Conservation (phyloP, 1,139 yeast genomes). For the Blastobotrys ciferrii region DNA sequence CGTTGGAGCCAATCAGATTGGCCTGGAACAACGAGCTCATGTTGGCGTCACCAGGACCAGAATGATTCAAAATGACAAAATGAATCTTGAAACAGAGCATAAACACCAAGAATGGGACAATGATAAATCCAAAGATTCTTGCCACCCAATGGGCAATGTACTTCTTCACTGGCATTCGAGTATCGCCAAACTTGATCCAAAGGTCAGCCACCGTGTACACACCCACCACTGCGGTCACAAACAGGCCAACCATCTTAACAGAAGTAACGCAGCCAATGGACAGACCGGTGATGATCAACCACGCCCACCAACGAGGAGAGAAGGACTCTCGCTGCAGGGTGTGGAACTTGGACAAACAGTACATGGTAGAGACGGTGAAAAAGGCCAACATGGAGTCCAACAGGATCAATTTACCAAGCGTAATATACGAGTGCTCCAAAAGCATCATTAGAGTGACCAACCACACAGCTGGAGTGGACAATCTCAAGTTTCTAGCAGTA, state of each 20-base stretch:
- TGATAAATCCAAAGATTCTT: slow-evolving; percentile 63
- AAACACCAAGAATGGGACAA: slow-evolving; percentile 73
- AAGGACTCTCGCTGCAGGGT: slow-evolving; percentile 64
- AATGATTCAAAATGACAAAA: slow-evolving; percentile 65
- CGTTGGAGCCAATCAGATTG: slow-evolving; percentile 72
- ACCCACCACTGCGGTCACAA: slow-evolving; percentile 81
- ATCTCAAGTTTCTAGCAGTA: slow-evolving; percentile 84
- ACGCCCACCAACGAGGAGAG: slow-evolving; percentile 87
- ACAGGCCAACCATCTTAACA: slow-evolving; percentile 94
- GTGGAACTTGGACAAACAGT: slow-evolving; percentile 77
- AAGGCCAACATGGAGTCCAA: slow-evolving; percentile 94
- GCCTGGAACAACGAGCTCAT: slow-evolving; percentile 98
- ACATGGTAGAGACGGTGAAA: slow-evolving; percentile 83
- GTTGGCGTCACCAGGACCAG: slow-evolving; percentile 95
- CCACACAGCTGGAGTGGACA: slow-evolving; percentile 82
- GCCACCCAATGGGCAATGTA: slow-evolving; percentile 69
- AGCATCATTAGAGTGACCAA: slow-evolving; percentile 82
- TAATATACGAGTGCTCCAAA: slow-evolving; percentile 80
- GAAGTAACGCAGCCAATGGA: slow-evolving; percentile 84
- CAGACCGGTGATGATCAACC: slow-evolving; percentile 76
- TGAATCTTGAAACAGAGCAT: slow-evolving; percentile 74
- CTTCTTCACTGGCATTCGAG: slow-evolving; percentile 39
- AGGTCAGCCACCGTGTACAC: slow-evolving; percentile 78
- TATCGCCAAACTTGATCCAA: slow-evolving; percentile 59
- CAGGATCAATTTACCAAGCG: slow-evolving; percentile 87